Conservation (phyloP, 225 moss, liverwort and hornwort species). For the Takakia lepidozioides region DNA sequence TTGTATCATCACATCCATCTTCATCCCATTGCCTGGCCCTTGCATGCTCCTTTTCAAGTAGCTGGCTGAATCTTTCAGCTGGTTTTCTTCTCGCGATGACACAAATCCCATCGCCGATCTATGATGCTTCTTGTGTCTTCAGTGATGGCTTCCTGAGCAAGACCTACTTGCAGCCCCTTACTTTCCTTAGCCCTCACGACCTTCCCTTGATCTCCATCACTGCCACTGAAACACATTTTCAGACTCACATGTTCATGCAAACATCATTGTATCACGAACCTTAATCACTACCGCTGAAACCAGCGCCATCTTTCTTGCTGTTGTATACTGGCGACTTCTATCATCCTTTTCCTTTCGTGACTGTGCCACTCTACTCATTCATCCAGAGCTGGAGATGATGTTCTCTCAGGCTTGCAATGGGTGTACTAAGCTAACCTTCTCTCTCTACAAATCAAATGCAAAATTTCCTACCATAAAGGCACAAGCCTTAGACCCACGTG, state of each 20-base stretch:
- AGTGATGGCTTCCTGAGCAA: too few species aligned
- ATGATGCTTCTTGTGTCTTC: too few species aligned
- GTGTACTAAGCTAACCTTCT: constrained; percentile 11
- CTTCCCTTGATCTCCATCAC: too few species aligned
- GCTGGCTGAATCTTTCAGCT: constrained; percentile 32
- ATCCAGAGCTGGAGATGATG: constrained; percentile 34
- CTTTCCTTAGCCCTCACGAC: constrained; percentile 34
- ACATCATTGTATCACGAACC: too few species aligned
- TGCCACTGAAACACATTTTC: constrained; percentile 71
- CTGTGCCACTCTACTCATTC: too few species aligned
- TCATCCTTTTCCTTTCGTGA: constrained; percentile 54
- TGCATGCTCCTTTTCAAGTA: constrained; percentile 27
- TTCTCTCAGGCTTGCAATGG: constrained; percentile 44
- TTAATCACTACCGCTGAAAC: too few species aligned
- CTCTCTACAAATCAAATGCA: too few species aligned
- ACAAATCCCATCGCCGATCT: constrained; percentile 46
- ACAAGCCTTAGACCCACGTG: too few species aligned
- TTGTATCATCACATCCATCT: constrained; percentile 77
- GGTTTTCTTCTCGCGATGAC: constrained; percentile 59
- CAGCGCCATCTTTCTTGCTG: too few species aligned
- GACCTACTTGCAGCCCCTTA: constrained; percentile 15
- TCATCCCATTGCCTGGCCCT: constrained; percentile 53
- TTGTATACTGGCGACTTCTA: too few species aligned
- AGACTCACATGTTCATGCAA: too few species aligned
- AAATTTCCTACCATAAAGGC: too few species aligned